Base-by-base conservation (phyloP, 1,284 basidiomycete genomes). In the Cutaneotrichosporon curvatum region DNA sequence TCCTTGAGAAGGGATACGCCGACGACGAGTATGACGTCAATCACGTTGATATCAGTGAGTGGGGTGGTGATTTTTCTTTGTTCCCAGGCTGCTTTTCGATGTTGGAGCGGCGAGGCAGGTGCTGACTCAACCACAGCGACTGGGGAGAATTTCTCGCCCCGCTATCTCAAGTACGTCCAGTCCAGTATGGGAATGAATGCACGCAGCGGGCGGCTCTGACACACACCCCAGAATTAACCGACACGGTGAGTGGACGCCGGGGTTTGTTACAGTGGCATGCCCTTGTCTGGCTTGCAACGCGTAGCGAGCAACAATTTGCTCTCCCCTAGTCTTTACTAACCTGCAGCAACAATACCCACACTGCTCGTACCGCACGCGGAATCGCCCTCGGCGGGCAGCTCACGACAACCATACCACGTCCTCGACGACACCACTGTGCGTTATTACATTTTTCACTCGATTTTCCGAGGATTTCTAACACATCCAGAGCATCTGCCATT, bases 401-500 rank as follows among this genome's bases (percentile, higher is more conserved):
- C 21, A 20, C 12, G 25, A 7, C n/a, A 16, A 11, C 3, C 11
- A 0, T 35, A n/a, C 32, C 40, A 42, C 15, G n/a, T 35, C 15
- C 22, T 42, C 15, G 32, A 34, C 21, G 40, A 42, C 14, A 21
- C 32, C 11, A 19, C 20, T 18, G 40, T 42, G 18, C 32, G 32
- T 10, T 34, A 16, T n/a, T n/a, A n/a, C n/a, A n/a, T 16, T 3
- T 6, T 41, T 7, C 15, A 12, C 16, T 7, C 6, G 22, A 14
- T 31, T 33, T 8, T 34, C 21, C 12, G 14, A n/a, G n/a, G n/a
- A n/a, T n/a, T 23, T 14, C 25, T 28, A 20, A 14, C 19, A 21
- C 25, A 7, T 7, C 21, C 51, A 89, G 85, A 74, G 77, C 30
- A 84, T 91, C 53, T 76, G 85, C 45, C 80, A 84, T 47, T 87